A percentile compares a stretch with the other conserved stretches of the same genome.
Conservation (phyloP, 192 early-diverging fungal genomes). For the Coemansia sp. region DNA sequence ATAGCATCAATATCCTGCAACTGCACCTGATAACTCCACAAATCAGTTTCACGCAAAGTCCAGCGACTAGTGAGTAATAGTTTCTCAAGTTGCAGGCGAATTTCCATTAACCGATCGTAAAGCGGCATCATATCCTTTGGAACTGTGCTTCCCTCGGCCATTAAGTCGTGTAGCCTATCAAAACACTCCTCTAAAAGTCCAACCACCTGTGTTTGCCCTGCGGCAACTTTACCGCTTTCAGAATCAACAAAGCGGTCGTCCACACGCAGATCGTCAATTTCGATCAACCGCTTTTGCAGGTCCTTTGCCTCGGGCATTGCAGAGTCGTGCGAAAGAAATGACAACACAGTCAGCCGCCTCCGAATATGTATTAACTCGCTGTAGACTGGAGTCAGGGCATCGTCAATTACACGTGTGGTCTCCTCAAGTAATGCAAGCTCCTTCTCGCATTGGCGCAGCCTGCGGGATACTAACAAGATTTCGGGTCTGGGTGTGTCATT, state of each 20-base stretch:
- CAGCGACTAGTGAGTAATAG: slow-evolving; percentile 72
- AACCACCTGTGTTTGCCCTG: slow-evolving; percentile 85
- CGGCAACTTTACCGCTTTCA: slow-evolving; percentile 63
- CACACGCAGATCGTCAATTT: slow-evolving; percentile 73
- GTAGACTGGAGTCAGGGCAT: slow-evolving; percentile 73
- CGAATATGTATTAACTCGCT: slow-evolving; percentile 69
- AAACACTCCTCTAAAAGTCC: slow-evolving; percentile 78
- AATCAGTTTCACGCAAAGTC: slow-evolving; percentile 77
- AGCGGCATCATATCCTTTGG: slow-evolving; percentile 61
- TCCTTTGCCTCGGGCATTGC: slow-evolving; percentile 42
- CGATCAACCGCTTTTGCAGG: slow-evolving; percentile 70
- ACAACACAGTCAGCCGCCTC: slow-evolving; percentile 56
- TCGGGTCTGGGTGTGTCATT: slow-evolving; percentile 23
- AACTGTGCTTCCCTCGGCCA: slow-evolving; percentile 67
- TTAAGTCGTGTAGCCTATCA: slow-evolving; percentile 76
- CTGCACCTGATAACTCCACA: slow-evolving; percentile 75
- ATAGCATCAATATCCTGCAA: slow-evolving; percentile 80
- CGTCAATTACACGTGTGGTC: slow-evolving; percentile 62
- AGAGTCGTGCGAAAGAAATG: slow-evolving; percentile 32
- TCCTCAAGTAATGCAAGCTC: slow-evolving; percentile 52
- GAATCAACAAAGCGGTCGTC: slow-evolving; percentile 77
- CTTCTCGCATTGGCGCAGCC: slow-evolving; percentile 54
- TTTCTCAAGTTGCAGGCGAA: slow-evolving; percentile 74
- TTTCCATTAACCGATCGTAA: slow-evolving; percentile 63
- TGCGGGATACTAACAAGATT: slow-evolving; percentile 37